Evolutionary conservation across 2,329 filamentous ascomycete species (phyloP).

Genomic region (Penicillium decumbens): DNA sequence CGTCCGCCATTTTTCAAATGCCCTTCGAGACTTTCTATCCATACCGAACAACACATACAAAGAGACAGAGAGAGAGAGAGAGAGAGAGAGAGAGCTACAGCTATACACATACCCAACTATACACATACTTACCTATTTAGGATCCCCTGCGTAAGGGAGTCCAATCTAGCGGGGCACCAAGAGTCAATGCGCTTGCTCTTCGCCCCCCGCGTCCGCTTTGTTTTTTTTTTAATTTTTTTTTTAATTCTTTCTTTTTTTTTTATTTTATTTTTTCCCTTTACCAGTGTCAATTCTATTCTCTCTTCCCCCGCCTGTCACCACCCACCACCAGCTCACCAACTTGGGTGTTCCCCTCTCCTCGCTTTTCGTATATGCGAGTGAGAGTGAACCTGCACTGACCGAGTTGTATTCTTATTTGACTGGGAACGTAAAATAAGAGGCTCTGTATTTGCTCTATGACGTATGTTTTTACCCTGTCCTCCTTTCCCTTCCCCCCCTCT

Average conservation of each 20-base stretch:
- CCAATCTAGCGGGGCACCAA: slow-evolving; percentile 7
- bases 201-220: slow-evolving; percentile 12
- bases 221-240: slow-evolving; percentile 4
- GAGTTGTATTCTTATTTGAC: not conserved
- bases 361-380: slow-evolving; percentile 12
- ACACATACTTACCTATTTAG: no score
- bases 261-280: not conserved
- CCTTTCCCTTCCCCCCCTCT: slow-evolving; percentile 1
- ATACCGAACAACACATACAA: not conserved
- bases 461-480: slow-evolving; percentile 18
- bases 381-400: not conserved
- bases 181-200: slow-evolving; percentile 7
- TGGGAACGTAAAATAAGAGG: not conserved
- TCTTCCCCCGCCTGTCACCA: not conserved
- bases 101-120: no score
- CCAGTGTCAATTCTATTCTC: not conserved
- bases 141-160: not conserved
- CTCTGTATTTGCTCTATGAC: slow-evolving; percentile 21
- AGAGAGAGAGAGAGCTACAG: no score
- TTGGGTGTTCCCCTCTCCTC: slow-evolving; percentile 5
- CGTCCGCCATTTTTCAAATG: not conserved
- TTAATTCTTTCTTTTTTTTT: not conserved
- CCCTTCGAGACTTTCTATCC: not conserved
- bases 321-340: not conserved
- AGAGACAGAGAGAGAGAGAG: not conserved